Evolutionary conservation across 345 rosid species (phyloP), one percentile per base, ranked within the genome.

Genomic region (Populus pruinosa): DNA sequence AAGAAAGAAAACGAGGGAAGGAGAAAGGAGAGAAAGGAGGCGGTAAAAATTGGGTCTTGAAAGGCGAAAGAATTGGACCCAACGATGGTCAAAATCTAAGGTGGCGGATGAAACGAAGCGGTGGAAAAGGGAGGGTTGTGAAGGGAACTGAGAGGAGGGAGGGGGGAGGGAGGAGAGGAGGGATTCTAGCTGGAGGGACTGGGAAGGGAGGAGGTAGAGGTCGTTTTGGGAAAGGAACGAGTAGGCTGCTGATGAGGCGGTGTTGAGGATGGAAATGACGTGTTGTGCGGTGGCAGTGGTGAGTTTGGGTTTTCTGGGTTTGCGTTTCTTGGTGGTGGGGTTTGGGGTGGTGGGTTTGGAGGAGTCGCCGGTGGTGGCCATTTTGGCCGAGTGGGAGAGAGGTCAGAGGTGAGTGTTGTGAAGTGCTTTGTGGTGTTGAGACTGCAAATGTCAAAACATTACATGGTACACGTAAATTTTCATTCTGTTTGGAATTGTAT

Each of bases 61-160:
- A 91, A 93, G 83, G 39, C 92, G 86, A 79, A 93, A 92, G 80
- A 81, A 81, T 31, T 77, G 86, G 44, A 61, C 39, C 97, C 97
- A 93, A 2, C 87, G 90, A n/a, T 88, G 89, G 69, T 86, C 90
- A 62, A 59, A 61, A 36, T 84, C 86, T 17, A 69, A 61, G 77
- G 84, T 41, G 65, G 76, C 69, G 69, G 89, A 78, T 78, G 83
- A 61, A 61, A 85, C 67, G 73, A 88, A 81, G 61, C 90, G 91
- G 78, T 80, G 77, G 77, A 88, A 84, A 88, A 91, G 87, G 81
- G 82, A 82, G 74, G 20, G 78, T 79, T 27, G 82, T 71, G 6
- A 75, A 67, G 79, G 78, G 38, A 86, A 71, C 53, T 47, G 18
- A 14, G 1, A 47, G 53, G 3, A 29, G 81, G 71, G 6, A 74